These are phyloP conservation scores for Solanum pennellii DNA, from an alignment of 257 asterid species.

Conservation along the genomic window DNA sequence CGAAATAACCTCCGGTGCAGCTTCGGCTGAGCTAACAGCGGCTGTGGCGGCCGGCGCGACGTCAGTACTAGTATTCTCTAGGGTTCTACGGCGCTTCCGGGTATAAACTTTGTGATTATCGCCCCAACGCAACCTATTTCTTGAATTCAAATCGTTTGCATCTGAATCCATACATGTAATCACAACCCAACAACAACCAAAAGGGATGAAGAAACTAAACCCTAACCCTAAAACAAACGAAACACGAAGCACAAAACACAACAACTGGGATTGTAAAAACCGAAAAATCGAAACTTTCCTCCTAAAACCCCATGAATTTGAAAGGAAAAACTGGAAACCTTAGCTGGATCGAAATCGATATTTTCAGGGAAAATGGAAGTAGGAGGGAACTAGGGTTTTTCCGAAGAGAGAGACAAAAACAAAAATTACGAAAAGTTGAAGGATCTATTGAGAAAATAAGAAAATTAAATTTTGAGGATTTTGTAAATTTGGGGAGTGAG, in stretches of 20 bases:
- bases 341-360: neutral
- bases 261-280: neutral
- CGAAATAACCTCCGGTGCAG: neutral
- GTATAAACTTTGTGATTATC: slow-evolving; percentile 21
- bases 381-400: slow-evolving; percentile 1
- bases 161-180: slow-evolving; percentile 37
- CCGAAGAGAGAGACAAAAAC: neutral
- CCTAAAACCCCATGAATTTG: neutral
- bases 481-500: neutral
- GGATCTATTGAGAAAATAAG: neutral
- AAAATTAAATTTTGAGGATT: neutral
- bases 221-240: slow-evolving; percentile 8
- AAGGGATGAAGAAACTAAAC: neutral
- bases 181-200: neutral
- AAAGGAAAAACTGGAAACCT: neutral
- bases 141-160: slow-evolving; percentile 8
- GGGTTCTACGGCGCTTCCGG: slow-evolving; percentile 13
- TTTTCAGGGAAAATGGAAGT: neutral
- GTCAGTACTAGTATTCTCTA: neutral
- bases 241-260: neutral
- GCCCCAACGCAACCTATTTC: slow-evolving; percentile 12
- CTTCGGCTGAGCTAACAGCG: neutral
- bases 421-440: neutral
- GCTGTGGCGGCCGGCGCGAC: neutral
- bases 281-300: neutral